Evolutionary conservation across 371 early-diverging fungal genomes (phyloP).

Genomic region (Apophysomyces ossiformis): DNA sequence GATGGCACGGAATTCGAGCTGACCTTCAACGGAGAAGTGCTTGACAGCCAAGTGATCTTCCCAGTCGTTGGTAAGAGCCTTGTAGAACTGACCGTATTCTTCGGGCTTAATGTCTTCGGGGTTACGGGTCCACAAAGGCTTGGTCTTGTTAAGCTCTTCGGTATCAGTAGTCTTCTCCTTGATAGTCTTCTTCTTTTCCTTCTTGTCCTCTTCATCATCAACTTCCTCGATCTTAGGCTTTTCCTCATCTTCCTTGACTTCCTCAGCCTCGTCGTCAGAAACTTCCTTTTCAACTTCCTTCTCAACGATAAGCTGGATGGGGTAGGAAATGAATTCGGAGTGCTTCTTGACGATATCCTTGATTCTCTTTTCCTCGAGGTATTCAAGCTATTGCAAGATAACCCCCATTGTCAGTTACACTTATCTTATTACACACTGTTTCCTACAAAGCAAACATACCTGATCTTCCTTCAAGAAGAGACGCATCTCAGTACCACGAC

Average conservation of each 20-base stretch:
- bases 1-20: constrained; percentile 78
- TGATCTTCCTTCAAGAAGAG: constrained; percentile 84
- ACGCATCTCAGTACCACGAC: constrained; percentile 80
- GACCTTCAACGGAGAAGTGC: constrained; percentile 85
- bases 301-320: constrained; percentile 54
- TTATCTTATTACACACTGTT: background rate
- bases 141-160: constrained; percentile 71
- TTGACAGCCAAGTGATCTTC: constrained; percentile 71
- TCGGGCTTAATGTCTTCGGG: constrained; percentile 73
- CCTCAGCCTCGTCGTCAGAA: constrained; percentile 76
- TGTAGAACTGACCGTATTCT: constrained; percentile 87
- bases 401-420: too few species aligned
- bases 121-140: constrained; percentile 87
- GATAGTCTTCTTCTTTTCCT: constrained; percentile 71
- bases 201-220: constrained; percentile 75
- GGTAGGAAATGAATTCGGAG: constrained; percentile 81
- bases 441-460: constrained; percentile 52
- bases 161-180: constrained; percentile 59
- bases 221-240: constrained; percentile 64
- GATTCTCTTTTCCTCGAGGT: constrained; percentile 58
- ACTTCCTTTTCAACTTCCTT: constrained; percentile 85
- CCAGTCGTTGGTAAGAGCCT: constrained; percentile 77
- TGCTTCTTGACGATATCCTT: constrained; percentile 79
- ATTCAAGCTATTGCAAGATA: constrained; percentile 44
- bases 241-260: constrained; percentile 60